Evolutionary conservation across 2,329 filamentous ascomycete species (phyloP).

Genomic region (Fusarium virguliforme): DNA sequence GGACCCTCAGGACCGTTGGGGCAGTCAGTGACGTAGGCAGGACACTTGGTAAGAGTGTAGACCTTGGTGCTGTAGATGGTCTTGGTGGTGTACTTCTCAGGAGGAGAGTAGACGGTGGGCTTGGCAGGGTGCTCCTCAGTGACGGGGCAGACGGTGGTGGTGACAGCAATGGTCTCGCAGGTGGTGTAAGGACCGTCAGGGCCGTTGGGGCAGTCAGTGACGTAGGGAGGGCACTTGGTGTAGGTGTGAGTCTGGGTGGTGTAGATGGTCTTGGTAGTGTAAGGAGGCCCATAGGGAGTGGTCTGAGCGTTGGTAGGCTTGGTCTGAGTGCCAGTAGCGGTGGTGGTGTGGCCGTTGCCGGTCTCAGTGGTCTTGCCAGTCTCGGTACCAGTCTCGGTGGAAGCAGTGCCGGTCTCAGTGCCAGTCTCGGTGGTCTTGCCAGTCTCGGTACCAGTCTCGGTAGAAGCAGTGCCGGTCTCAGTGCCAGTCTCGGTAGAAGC

Average conservation of each 20-base stretch:
- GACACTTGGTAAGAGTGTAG: conserved; percentile 52
- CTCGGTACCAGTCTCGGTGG: conserved; percentile 34
- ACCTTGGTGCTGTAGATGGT: conserved; percentile 48
- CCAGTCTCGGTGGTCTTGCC: conserved; percentile 21
- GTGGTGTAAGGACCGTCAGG: conserved; percentile 47
- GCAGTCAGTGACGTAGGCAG: conserved; percentile 53
- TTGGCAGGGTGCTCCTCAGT: too few relatives aligned
- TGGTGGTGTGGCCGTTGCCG: conserved; percentile 11
- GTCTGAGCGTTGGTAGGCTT: conserved; percentile 21
- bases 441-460: conserved; percentile 28
- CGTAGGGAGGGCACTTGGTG: conserved; percentile 52
- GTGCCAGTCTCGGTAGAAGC: conserved; percentile 25
- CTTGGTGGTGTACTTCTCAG: conserved; percentile 39
- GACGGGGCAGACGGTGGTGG: conserved; percentile 63
- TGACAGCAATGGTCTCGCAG: conserved; percentile 55
- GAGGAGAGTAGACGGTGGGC: too few relatives aligned
- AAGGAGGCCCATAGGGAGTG: conserved; percentile 29
- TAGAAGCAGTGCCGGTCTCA: conserved; percentile 8
- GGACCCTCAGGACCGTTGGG: conserved; percentile 46
- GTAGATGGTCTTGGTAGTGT: conserved; percentile 55
- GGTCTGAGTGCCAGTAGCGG: conserved; percentile 29
- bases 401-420: conserved; percentile 17
- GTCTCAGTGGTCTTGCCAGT: conserved; percentile 26
- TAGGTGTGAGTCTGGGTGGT: conserved; percentile 51
- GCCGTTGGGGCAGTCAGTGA: conserved; percentile 53